Evolutionary conservation across 306 rosid species (phyloP).

Genomic region (Acacia crassicarpa): DNA sequence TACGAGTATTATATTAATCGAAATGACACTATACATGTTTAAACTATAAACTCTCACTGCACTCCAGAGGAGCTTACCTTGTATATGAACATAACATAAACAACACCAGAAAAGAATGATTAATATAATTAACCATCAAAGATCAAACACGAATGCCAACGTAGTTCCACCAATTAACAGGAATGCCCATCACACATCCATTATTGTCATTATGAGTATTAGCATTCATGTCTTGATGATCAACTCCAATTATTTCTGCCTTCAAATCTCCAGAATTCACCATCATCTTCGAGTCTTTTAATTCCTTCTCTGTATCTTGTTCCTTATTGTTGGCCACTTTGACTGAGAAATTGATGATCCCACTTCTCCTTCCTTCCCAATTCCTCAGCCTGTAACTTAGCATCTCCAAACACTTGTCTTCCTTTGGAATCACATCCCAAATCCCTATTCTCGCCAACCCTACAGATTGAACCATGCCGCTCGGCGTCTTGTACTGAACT

Average conservation of each 20-base stretch:
- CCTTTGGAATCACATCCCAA: conserved; percentile 33
- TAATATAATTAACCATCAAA: neutral
- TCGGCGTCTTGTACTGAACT: conserved; percentile 39
- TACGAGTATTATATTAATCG: too few relatives aligned
- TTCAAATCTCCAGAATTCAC: neutral
- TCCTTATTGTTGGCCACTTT: conserved; percentile 1
- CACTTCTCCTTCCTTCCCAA: conserved; percentile 42
- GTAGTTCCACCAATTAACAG: conserved; percentile 8
- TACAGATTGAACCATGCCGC: conserved; percentile 9
- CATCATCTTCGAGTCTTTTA: neutral
- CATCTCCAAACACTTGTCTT: conserved; percentile 26
- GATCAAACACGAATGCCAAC: neutral
- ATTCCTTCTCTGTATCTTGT: neutral
- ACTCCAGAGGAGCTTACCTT: too few relatives aligned
- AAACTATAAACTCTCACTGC: too few relatives aligned
- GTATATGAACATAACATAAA: too few relatives aligned
- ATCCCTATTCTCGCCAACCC: conserved; percentile 41
- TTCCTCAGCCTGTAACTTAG: conserved; percentile 60
- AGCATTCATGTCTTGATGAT: neutral
- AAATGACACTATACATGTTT: too few relatives aligned
- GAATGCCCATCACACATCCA: conserved; percentile 5
- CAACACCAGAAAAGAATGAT: neutral
- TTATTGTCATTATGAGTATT: too few relatives aligned
- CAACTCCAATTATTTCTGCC: neutral
- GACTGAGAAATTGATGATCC: conserved; percentile 52